These are phyloP conservation scores for Teratosphaeria nubilosa DNA, from an alignment of 2,329 filamentous ascomycete genomes.

Conservation along the genomic window DNA sequence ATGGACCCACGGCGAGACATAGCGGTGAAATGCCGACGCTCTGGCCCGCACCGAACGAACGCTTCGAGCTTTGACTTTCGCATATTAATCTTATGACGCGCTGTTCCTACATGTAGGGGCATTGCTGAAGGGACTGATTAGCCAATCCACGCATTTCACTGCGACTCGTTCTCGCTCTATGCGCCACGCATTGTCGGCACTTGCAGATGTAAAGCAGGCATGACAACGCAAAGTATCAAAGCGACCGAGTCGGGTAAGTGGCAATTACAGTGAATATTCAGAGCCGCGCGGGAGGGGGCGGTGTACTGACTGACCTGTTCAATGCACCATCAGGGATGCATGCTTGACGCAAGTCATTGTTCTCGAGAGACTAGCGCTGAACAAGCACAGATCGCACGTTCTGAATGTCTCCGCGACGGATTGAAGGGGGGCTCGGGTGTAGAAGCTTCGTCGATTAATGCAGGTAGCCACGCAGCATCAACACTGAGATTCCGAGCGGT, in stretches of 20 bases:
- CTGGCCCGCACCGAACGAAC: conserved; percentile 6
- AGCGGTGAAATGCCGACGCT: conserved; percentile 17
- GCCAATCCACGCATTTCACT: not conserved
- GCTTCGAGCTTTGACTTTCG: not conserved
- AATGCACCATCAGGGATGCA: conserved; percentile 16
- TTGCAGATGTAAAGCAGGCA: not conserved
- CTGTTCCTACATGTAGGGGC: not conserved
- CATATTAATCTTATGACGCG: conserved; percentile 2
- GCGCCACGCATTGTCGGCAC: not conserved
- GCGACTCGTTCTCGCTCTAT: not conserved
- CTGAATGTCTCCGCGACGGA: conserved; percentile 3
- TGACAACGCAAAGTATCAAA: not conserved
- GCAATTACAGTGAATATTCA: not conserved
- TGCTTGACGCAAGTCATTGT: conserved; percentile 20
- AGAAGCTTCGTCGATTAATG: conserved; percentile 3
- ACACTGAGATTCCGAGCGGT: not conserved
- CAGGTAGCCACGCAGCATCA: not conserved
- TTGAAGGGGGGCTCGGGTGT: not conserved
- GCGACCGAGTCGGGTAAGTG: not conserved
- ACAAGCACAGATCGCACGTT: conserved; percentile 18
- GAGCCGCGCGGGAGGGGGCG: conserved; percentile 2
- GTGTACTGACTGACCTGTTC: conserved; percentile 6
- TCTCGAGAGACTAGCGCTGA: conserved; percentile 6
- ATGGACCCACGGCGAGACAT: conserved; percentile 7
- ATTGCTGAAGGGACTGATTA: not conserved